Base-by-base conservation (phyloP, 306 rosid genomes). In the Malus sylvestris region DNA sequence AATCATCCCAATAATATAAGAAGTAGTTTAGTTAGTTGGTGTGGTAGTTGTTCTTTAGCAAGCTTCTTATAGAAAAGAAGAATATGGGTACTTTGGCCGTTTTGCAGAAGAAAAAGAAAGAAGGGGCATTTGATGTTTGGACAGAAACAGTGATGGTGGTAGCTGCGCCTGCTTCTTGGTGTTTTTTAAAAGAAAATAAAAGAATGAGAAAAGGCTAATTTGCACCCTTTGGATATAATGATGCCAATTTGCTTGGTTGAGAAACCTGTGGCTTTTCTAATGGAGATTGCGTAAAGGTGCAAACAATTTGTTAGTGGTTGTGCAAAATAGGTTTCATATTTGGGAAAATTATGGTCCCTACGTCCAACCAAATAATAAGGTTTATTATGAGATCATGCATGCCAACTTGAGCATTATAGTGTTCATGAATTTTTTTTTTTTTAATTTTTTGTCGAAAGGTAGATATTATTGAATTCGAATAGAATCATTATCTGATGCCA, bases 11-110 rank as follows among this genome's bases (percentile, higher is more conserved):
- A 44, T 70, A 68, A 30, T 46, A 49, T 10, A 12, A 53, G 70
- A 35, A 83, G 87, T 30, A 64, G 84, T 87, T 82, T 79, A 72
- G 93, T 82, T 79, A 83, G 53, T 79, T n/a, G n/a, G n/a, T n/a
- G 73, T 45, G 68, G 80, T 68, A 19, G 85, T 79, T 79, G 90
- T 83, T 79, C 67, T 79, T 80, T 72, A 65, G 40, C 20, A 68
- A 76, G 70, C 13, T 55, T 74, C 35, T 33, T 5, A 33, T 33
- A 33, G 6, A 33, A 33, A 33, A 33, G 35, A 33, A 5, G 35
- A 33, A 33, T 33, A 1, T 33, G 53, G 53, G 68, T 74, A 5
- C 38, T 59, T 61, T 27, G 53, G 65, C 67, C 70, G 30, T 76
- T 5, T 71, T 45, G 44, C 58, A 51, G 67, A 15, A 29, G 67